Base-by-base conservation (phyloP, 2,329 filamentous ascomycete species). In the Aspergillus niger region DNA sequence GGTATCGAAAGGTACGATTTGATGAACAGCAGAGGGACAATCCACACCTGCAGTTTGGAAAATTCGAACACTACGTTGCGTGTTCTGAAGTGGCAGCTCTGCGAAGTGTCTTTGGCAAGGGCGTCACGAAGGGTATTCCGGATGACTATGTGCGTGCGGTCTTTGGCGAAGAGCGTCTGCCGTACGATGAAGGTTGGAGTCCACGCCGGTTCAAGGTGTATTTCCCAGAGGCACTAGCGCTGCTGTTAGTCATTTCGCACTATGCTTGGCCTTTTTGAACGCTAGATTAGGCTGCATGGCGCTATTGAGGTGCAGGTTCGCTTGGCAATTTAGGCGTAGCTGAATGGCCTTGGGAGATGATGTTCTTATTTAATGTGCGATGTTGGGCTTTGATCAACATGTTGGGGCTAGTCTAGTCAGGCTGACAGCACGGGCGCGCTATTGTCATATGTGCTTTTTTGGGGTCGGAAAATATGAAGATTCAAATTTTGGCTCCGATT, bases 91-190 rank as follows among this genome's bases (percentile, higher is more conserved):
- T 58, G 10, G 60, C 59, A 4, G 64, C 56, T 0, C 38, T 65
- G 15, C 41, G 58, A 17, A 55, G 57, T 17, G 44, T 65, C 1
- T 65, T 65, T 44, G 62, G 64, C 2, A 48, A 55, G 50, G 62
- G 62, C 2, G 10, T 53, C n/a, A 22, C 30, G 2, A 57, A 55
- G 7, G 55, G 58, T 6, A 57, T 65, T 3, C 64, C 64, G 5
- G 43, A 50, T 44, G 53, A 55, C n/a, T 65, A 65, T 54, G 39
- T 63, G 3, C 36, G 61, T 32, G 60, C 59, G 8, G 13, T 66
- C 3, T 63, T 66, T 56, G 58, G 60, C 0, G 63, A 66, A 22
- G 64, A 66, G 54, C 39, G 64, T 4, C n/a, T 66, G 49, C 64
- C 64, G n/a, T 62, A 52, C 36, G 26, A 59, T 5, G 61, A 66